phyloP scores from a whole-genome alignment of 1,139 yeast species.

The Saccharomyces uvarum region DNA sequence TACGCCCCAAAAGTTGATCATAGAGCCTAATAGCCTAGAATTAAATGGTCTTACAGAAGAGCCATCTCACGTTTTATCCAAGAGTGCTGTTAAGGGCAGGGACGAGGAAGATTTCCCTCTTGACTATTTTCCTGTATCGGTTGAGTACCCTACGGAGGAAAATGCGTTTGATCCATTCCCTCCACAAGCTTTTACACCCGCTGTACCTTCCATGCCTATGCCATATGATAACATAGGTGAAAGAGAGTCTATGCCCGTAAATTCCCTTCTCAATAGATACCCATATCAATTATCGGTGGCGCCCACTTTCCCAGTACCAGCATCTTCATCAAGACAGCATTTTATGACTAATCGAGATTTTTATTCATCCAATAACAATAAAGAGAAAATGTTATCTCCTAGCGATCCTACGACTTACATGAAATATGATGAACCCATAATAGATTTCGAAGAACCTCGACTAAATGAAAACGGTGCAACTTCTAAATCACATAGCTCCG shows the following conservation, averaged over 20 bases:
- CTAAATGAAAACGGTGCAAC: neutral
- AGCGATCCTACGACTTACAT: neutral
- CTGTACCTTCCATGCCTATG: neutral
- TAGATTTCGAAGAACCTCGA: neutral
- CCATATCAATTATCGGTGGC: neutral
- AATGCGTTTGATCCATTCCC: constrained; percentile 12
- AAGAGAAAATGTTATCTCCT: neutral
- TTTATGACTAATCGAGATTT: constrained; percentile 6
- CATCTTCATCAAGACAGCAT: constrained; percentile 1
- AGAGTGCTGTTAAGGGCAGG: constrained; percentile 19
- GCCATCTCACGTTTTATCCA: neutral
- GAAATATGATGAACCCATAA: neutral
- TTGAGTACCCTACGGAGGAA: constrained; percentile 24
- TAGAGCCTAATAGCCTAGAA: neutral
- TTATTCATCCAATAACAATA: constrained; percentile 2
- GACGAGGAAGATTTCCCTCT: constrained; percentile 51
- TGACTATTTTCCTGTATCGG: constrained; percentile 47
- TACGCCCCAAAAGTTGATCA: neutral
- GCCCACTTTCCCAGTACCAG: neutral
- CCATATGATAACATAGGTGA: neutral
- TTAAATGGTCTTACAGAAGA: neutral
- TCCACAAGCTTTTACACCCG: neutral
- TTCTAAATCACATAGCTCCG: neutral
- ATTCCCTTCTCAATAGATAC: neutral
- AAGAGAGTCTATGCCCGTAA: neutral